Conservation (phyloP, 2,329 filamentous ascomycete species). For the Colletotrichum sojae region DNA sequence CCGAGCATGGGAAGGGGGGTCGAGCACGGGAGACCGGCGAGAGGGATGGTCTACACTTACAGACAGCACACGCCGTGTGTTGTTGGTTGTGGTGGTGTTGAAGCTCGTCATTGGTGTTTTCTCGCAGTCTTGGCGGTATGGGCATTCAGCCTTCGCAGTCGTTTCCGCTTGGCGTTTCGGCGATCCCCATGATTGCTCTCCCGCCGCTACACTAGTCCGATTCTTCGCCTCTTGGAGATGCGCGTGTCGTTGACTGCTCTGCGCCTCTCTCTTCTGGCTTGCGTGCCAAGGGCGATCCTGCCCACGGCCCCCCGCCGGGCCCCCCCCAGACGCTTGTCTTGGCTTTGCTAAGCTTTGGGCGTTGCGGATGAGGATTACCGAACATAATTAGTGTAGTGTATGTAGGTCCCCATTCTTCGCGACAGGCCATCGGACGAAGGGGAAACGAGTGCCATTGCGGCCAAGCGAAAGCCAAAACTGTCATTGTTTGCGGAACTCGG, state of each 20-base stretch:
- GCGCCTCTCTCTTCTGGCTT: no score
- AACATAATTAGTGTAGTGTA: slow-evolving; percentile 21
- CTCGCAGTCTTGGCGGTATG: not conserved
- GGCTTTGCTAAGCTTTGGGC: slow-evolving; percentile 32
- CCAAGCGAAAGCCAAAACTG: slow-evolving; percentile 26
- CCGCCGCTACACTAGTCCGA: slow-evolving; percentile 24
- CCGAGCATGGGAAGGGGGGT: not conserved
- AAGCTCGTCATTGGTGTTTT: slow-evolving; percentile 10
- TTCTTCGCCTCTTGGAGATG: no score
- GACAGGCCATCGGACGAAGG: slow-evolving; percentile 26
- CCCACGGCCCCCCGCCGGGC: not conserved
- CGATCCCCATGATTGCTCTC: slow-evolving; percentile 31
- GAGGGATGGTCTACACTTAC: not conserved
- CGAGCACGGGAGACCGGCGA: slow-evolving; percentile 33
- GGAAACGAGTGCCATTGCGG: slow-evolving; percentile 33
- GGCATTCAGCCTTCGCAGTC: slow-evolving; percentile 7
- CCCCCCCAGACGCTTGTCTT: slow-evolving; percentile 23
- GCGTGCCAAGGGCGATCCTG: slow-evolving; percentile 33
- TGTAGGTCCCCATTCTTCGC: not conserved
- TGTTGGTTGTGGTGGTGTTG: no score
- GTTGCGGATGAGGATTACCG: slow-evolving; percentile 32
- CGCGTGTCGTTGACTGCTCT: no score
- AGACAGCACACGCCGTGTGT: no score
- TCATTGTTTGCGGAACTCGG: slow-evolving; percentile 33
- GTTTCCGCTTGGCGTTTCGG: slow-evolving; percentile 41